phyloP scores from a whole-genome alignment of 1,284 basidiomycete genomes.

The Nidula niveotomentosa region DNA sequence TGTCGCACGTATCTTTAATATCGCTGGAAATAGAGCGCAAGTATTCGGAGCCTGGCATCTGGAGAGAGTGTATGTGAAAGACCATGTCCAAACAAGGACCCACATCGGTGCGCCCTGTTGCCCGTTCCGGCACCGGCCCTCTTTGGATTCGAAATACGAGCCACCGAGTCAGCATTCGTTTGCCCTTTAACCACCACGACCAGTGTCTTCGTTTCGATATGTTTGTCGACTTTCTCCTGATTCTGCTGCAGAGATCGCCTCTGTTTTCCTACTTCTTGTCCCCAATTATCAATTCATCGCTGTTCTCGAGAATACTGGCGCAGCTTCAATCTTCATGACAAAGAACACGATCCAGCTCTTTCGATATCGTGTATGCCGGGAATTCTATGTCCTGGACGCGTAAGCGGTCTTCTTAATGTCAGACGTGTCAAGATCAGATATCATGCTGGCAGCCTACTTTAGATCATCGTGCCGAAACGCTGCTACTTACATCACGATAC shows the following conservation, averaged over 20 bases:
- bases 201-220: neutral
- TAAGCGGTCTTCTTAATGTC: neutral
- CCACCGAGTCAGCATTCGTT: neutral
- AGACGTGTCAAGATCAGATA: neutral
- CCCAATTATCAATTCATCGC: neutral
- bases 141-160: neutral
- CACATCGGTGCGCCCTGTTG: neutral
- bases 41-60: no score
- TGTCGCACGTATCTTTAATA: no score
- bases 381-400: neutral
- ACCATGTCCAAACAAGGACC: neutral
- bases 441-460: neutral
- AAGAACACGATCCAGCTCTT: neutral
- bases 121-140: neutral
- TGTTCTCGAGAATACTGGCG: neutral
- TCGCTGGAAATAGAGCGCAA: no score
- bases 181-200: neutral
- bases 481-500: neutral
- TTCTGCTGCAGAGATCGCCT: neutral
- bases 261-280: neutral
- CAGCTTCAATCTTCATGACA: neutral
- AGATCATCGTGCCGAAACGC: neutral
- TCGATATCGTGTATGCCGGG: neutral
- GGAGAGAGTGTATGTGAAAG: no score
- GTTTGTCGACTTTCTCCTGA: neutral